phyloP scores from a whole-genome alignment of 2,329 filamentous ascomycete species.

The Cytospora piceae region DNA sequence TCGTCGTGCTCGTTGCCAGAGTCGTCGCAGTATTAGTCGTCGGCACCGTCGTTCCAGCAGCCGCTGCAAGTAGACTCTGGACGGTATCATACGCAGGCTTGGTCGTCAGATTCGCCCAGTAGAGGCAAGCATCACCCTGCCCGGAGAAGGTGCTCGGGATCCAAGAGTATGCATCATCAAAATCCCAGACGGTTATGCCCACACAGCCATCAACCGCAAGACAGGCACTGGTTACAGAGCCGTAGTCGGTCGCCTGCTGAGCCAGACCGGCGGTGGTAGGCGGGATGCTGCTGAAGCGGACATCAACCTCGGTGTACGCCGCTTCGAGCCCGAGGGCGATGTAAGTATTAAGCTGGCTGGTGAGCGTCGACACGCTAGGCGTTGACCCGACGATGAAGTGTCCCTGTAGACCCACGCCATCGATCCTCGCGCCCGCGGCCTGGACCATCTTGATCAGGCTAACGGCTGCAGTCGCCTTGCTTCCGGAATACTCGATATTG shows the following conservation, averaged over 20 bases:
- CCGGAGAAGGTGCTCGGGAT: conserved; percentile 44
- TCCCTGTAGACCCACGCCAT: conserved; percentile 65
- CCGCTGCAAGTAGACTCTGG: conserved; percentile 23
- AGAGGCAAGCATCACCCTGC: conserved; percentile 44
- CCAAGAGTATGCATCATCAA: conserved; percentile 39
- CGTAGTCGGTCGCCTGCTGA: conserved; percentile 54
- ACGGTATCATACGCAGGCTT: conserved; percentile 46
- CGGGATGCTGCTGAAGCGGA: conserved; percentile 50
- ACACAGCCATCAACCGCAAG: conserved; percentile 43
- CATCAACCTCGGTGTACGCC: conserved; percentile 65
- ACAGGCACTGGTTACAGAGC: conserved; percentile 42
- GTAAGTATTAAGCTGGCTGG: conserved; percentile 54
- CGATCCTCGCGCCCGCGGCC: conserved; percentile 56
- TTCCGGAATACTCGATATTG: conserved; percentile 58
- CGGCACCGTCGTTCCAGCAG: conserved; percentile 25
- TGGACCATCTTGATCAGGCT: conserved; percentile 51
- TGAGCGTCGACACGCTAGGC: conserved; percentile 49
- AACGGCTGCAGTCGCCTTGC: conserved; percentile 50
- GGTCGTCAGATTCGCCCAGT: conserved; percentile 41
- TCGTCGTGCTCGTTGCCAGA: conserved; percentile 10
- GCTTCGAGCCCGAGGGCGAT: conserved; percentile 57
- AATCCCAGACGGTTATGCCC: conserved; percentile 48
- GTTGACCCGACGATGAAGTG: conserved; percentile 61
- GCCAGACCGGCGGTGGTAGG: conserved; percentile 43
- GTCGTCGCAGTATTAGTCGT: conserved; percentile 21